Base-by-base conservation (phyloP, 208 protist genomes). In the Acanthamoeba rhysodes region DNA sequence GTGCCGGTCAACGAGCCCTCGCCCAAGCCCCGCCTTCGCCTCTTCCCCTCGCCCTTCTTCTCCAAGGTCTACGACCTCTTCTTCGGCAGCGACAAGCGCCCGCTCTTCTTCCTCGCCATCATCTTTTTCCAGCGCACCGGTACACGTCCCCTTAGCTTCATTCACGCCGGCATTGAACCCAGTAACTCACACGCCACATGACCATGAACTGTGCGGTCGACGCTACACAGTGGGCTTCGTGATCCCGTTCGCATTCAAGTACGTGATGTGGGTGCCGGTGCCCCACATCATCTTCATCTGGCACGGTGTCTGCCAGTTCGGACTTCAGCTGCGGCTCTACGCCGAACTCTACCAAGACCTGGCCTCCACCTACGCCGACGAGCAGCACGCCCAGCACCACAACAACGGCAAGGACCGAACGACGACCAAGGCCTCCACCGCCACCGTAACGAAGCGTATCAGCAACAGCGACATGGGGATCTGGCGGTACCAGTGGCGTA, bases 261-360 rank as follows among this genome's bases (percentile, higher is more conserved):
- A 92, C 37, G 85, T 92, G 62, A 92, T 92, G 85, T 92, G 85
- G 85, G 85, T 92, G 57, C 85, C 85, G 45, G 85, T 92, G 85
- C 85, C 85, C 55, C 85, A 92, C 57, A 53, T 92, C 55, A 45
- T 92, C 85, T 92, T 92, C 85, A 53, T 92, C 62, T 92, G 62
- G 59, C 48, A 92, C 59, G 85, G 85, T 29, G 85, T 92, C 18
- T 48, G 32, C 32, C 85, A 92, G 59, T 92, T 92, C 62, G 85
- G 85, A n/a, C 85, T 92, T 10, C 85, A 92, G 27, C 53, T 92
- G 85, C 53, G 53, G 57, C 70, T 72, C 53, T 92, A 92, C 29
- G 53, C 62, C 34, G 85, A 92, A 32, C 85, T 74, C 10, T 92
- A 92, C 59, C 53, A 92, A 22, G 18, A 92, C 57, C 76, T 87